Conservation (phyloP, 139 green algal genomes). For the Chlamydomonas incerta region DNA sequence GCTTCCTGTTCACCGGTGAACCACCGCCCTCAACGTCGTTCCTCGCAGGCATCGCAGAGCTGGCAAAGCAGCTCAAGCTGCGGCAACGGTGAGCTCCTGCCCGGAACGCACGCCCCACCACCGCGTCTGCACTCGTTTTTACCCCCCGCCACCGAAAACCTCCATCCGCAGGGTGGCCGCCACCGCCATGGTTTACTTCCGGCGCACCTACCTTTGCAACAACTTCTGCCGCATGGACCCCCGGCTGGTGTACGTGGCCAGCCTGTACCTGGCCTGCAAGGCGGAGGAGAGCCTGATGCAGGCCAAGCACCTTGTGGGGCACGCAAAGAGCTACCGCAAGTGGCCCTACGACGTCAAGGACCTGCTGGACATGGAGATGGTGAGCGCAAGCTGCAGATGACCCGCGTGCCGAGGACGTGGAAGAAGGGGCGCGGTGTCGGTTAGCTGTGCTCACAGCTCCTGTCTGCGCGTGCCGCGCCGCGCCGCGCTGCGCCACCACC, state of each 20-base stretch:
- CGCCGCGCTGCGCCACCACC: too few species aligned
- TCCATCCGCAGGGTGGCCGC: conserved; percentile 61
- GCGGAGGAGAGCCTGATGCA: conserved; percentile 80
- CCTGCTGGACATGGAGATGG: conserved; percentile 78
- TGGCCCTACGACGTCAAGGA: conserved; percentile 68
- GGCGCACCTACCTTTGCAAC: conserved; percentile 67
- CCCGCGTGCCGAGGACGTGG: too few species aligned
- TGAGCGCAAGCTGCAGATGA: conserved; percentile 10
- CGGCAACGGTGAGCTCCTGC: conserved; percentile 44
- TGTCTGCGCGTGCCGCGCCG: too few species aligned
- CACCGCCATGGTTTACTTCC: conserved; percentile 74
- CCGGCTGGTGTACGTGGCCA: conserved; percentile 69
- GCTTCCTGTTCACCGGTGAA: too few species aligned
- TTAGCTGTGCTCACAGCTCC: too few species aligned
- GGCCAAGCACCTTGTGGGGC: conserved; percentile 74
- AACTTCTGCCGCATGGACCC: conserved; percentile 75
- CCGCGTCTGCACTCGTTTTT: background rate
- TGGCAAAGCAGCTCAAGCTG: conserved; percentile 61
- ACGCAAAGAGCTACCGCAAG: conserved; percentile 54
- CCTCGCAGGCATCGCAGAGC: conserved; percentile 64
- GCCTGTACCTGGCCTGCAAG: conserved; percentile 87
- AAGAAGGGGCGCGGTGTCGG: too few species aligned
- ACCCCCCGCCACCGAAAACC: too few species aligned
- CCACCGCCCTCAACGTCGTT: too few species aligned
- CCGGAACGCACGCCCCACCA: background rate